Percentiles rank a stretch among this genome's conserved stretches.
These are phyloP conservation scores for Teunomyces panamensis DNA, from an alignment of 805 yeast genomes.

Conservation along the genomic window DNA sequence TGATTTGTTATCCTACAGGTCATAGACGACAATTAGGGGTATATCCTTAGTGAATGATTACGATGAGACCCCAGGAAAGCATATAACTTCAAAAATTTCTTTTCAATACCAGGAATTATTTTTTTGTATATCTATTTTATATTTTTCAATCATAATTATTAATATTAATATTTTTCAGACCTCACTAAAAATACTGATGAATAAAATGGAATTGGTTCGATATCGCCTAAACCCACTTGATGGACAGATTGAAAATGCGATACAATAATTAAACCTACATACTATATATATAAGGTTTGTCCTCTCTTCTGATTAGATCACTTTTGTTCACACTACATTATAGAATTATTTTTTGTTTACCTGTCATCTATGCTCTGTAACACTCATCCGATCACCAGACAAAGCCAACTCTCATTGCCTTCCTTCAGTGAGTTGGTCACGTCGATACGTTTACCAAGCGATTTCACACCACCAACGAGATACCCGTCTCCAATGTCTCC, in stretches of 20 bases:
- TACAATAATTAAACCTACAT: neutral
- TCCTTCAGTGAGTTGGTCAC: slow-evolving; percentile 33
- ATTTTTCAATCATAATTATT: neutral
- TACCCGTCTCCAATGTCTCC: neutral
- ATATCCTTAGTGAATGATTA: neutral
- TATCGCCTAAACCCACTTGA: neutral
- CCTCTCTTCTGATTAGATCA: too few relatives aligned
- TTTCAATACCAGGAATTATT: slow-evolving; percentile 1
- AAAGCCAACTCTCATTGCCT: slow-evolving; percentile 21
- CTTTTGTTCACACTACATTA: too few relatives aligned
- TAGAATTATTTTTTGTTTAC: neutral
- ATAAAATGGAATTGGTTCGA: slow-evolving; percentile 3
- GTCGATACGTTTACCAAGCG: slow-evolving; percentile 20
- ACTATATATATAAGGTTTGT: neutral
- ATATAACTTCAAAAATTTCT: neutral
- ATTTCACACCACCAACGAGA: neutral
- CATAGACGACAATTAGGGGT: neutral
- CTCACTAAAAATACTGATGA: neutral
- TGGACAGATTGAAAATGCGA: slow-evolving; percentile 4
- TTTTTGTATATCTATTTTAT: neutral
- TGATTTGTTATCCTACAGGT: neutral
- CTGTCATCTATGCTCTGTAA: neutral
- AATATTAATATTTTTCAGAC: neutral
- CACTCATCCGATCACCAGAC: neutral
- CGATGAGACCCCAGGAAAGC: neutral